Evolutionary conservation across 306 rosid species (phyloP).

Genomic region (Quercus alba): DNA sequence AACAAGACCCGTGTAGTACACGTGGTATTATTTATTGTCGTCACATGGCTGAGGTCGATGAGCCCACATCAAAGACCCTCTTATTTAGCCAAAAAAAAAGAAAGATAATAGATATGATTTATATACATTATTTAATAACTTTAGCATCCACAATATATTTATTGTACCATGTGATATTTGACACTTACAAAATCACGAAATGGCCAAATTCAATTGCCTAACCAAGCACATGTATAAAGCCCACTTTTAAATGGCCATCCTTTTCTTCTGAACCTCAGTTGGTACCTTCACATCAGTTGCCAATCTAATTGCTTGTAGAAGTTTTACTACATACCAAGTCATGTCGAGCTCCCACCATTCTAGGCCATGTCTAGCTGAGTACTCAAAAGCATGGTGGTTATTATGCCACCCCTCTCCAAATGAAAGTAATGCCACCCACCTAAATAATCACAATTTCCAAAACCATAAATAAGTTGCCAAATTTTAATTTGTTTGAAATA

Average conservation of each 20-base stretch:
- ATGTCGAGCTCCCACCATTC: constrained; percentile 94
- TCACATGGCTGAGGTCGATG: fast-evolving
- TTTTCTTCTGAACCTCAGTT: constrained; percentile 50
- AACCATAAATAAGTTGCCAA: neutral
- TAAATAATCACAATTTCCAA: constrained; percentile 9
- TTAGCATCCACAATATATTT: no score
- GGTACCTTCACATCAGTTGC: constrained; percentile 79
- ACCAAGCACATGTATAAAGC: neutral
- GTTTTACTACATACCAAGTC: constrained; percentile 73
- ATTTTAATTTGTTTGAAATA: neutral
- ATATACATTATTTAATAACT: no score
- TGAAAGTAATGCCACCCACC: constrained; percentile 89
- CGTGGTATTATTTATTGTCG: fast-evolving
- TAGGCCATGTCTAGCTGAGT: constrained; percentile 81
- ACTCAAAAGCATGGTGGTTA: constrained; percentile 94
- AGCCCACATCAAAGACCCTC: no score
- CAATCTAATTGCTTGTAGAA: constrained; percentile 69
- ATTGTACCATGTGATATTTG: no score
- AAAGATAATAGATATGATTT: no score
- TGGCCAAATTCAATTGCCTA: no score
- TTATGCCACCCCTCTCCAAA: constrained; percentile 98
- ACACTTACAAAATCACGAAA: no score
- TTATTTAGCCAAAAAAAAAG: no score
- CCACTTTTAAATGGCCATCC: constrained; percentile 33
- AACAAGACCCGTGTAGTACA: fast-evolving